Conservation (phyloP, 2,329 filamentous ascomycete genomes). For the Leptosphaerulina australis region DNA sequence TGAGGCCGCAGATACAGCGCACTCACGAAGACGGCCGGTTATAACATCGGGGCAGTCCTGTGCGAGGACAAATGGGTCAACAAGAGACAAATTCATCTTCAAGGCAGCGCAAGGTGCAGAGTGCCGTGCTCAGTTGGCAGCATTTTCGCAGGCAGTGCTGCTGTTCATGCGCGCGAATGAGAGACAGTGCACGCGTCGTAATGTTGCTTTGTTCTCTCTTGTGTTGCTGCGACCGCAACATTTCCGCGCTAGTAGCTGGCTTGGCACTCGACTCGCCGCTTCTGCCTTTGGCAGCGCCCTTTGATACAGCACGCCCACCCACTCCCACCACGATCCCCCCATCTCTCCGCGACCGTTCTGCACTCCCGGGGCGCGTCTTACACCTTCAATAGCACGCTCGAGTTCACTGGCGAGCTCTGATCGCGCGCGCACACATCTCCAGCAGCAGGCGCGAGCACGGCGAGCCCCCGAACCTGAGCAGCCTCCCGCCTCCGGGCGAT, state of each 20-base stretch:
- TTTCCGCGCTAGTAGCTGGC: constrained; percentile 5
- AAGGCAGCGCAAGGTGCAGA: constrained; percentile 27
- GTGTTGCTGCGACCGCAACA: constrained; percentile 5
- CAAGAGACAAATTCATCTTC: constrained; percentile 72
- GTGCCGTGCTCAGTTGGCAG: constrained; percentile 24
- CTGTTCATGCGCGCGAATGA: constrained; percentile 12
- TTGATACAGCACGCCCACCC: constrained; percentile 28
- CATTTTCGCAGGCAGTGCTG: constrained; percentile 27
- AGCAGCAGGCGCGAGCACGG: constrained; percentile 34
- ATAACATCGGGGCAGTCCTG: constrained; percentile 91
- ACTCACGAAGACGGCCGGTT: constrained; percentile 79
- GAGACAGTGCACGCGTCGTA: constrained; percentile 8
- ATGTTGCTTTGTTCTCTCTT: neutral
- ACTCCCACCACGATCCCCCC: constrained; percentile 35
- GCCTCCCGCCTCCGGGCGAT: constrained; percentile 36
- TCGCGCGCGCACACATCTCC: constrained; percentile 33
- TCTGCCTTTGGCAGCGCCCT: constrained; percentile 20
- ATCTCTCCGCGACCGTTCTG: constrained; percentile 41
- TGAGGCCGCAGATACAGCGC: constrained; percentile 23
- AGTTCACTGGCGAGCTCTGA: constrained; percentile 34
- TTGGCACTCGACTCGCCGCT: constrained; percentile 13
- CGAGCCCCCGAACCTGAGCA: constrained; percentile 38
- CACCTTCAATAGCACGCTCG: constrained; percentile 30
- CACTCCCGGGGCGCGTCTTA: constrained; percentile 43
- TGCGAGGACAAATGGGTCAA: constrained; percentile 73